These are phyloP conservation scores for Exophiala oligosperma DNA, from an alignment of 2,329 filamentous ascomycete genomes.

Conservation along the genomic window DNA sequence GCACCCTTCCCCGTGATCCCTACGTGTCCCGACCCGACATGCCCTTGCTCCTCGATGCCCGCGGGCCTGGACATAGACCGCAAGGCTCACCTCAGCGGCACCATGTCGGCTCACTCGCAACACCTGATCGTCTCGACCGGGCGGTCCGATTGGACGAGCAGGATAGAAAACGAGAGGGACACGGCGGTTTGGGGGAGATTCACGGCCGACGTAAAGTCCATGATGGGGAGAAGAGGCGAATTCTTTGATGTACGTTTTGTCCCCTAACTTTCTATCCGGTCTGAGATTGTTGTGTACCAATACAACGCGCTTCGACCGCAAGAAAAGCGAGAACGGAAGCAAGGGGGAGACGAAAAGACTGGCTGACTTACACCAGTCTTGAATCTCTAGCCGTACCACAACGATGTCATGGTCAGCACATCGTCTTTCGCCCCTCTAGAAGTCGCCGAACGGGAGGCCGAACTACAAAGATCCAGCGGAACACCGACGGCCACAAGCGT, in stretches of 20 bases:
- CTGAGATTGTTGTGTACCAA: no score
- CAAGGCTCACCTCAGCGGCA: slow-evolving; percentile 68
- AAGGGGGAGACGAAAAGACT: neutral
- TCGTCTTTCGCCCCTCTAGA: slow-evolving; percentile 59
- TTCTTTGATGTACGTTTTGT: slow-evolving; percentile 61
- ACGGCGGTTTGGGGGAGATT: slow-evolving; percentile 46
- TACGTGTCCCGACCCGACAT: slow-evolving; percentile 73
- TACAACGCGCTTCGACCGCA: no score
- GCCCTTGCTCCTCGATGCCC: slow-evolving; percentile 72
- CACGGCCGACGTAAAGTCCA: slow-evolving; percentile 66
- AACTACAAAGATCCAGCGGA: slow-evolving; percentile 23
- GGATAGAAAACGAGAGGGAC: slow-evolving; percentile 76
- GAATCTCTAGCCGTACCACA: slow-evolving; percentile 66
- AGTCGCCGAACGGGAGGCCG: slow-evolving; percentile 20
- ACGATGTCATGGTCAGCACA: slow-evolving; percentile 75
- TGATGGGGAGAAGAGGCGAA: slow-evolving; percentile 65
- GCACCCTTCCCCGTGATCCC: slow-evolving; percentile 50
- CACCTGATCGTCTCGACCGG: slow-evolving; percentile 85
- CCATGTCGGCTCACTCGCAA: slow-evolving; percentile 75
- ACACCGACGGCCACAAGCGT: neutral
- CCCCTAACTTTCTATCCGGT: no score
- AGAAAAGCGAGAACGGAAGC: no score
- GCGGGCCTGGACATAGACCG: slow-evolving; percentile 73
- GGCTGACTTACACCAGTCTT: slow-evolving; percentile 25
- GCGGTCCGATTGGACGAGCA: slow-evolving; percentile 74